Percentiles rank a stretch among this genome's conserved stretches.
These are phyloP conservation scores for Syzygium grande DNA, from an alignment of 345 rosid genomes.

Conservation along the genomic window DNA sequence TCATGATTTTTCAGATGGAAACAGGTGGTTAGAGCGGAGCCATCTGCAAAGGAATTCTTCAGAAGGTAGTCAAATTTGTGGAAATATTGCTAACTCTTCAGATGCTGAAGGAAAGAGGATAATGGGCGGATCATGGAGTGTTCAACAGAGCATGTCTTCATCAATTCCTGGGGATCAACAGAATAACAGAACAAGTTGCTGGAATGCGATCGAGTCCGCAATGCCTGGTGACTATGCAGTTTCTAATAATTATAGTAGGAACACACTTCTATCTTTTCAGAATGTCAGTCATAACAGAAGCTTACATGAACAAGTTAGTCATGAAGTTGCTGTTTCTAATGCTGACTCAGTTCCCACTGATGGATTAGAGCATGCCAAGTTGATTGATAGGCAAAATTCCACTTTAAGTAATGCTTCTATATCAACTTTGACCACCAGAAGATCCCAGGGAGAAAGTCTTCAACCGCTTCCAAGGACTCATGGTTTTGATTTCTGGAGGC, in stretches of 20 bases:
- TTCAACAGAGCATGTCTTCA: constrained; percentile 16
- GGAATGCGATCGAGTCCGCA: constrained; percentile 31
- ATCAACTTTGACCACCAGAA: neutral
- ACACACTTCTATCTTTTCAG: constrained; percentile 16
- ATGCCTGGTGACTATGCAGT: constrained; percentile 4
- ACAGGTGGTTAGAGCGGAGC: constrained; percentile 33
- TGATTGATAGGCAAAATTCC: neutral
- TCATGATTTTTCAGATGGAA: constrained; percentile 31
- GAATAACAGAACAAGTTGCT: constrained; percentile 26
- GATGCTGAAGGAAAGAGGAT: constrained; percentile 25
- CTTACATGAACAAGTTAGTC: constrained; percentile 8
- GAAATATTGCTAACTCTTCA: constrained; percentile 27
- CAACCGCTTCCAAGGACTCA: neutral
- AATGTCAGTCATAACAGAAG: constrained; percentile 10
- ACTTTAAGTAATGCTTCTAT: neutral
- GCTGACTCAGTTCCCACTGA: constrained; percentile 25
- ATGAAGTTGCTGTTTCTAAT: constrained; percentile 25
- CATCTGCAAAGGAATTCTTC: constrained; percentile 28
- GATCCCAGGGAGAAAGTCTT: neutral
- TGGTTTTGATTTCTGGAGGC: constrained; percentile 5
- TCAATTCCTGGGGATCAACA: constrained; percentile 19
- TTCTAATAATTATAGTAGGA: constrained; percentile 18
- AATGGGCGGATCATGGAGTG: constrained; percentile 20
- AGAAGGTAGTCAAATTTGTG: constrained; percentile 30
- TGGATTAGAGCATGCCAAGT: neutral